Evolutionary conservation across 768 basidiomycete species (phyloP).

Genomic region (Mrakia frigida): DNA sequence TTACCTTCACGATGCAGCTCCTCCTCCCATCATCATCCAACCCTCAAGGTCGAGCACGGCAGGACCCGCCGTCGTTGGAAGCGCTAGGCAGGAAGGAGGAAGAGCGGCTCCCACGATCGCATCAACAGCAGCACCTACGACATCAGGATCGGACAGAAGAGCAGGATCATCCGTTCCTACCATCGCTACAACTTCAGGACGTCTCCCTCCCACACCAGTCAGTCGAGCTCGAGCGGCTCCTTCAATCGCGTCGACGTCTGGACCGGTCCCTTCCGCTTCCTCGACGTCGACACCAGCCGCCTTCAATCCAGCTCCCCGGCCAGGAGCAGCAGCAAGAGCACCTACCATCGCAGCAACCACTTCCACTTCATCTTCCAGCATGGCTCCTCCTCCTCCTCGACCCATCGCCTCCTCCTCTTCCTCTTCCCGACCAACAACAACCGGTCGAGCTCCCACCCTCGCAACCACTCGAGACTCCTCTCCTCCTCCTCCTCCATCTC

Average conservation of each 20-base stretch:
- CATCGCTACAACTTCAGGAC: conserved; percentile 3
- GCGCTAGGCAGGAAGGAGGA: not conserved
- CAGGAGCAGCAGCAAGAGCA: not conserved
- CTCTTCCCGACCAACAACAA: not conserved
- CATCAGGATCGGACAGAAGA: no score
- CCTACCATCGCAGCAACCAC: not conserved
- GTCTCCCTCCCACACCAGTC: not conserved
- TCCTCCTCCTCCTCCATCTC: not conserved
- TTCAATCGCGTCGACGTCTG: not conserved
- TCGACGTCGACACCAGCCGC: not conserved
- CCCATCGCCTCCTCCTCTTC: not conserved
- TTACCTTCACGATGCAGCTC: conserved; percentile 16
- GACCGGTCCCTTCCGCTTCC: not conserved
- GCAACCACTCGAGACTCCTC: not conserved
- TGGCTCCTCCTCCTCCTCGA: not conserved
- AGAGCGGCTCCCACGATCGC: not conserved
- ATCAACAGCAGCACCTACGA: not conserved
- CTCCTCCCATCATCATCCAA: conserved; percentile 16
- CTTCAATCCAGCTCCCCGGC: not conserved
- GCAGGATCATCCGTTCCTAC: conserved; percentile 1
- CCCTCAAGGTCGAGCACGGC: not conserved
- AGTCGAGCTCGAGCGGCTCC: conserved; percentile 11
- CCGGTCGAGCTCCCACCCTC: not conserved
- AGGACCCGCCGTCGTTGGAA: not conserved
- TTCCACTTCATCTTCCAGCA: not conserved